These are phyloP conservation scores for Verticillium longisporum DNA, from an alignment of 2,329 filamentous ascomycete genomes.

Conservation along the genomic window DNA sequence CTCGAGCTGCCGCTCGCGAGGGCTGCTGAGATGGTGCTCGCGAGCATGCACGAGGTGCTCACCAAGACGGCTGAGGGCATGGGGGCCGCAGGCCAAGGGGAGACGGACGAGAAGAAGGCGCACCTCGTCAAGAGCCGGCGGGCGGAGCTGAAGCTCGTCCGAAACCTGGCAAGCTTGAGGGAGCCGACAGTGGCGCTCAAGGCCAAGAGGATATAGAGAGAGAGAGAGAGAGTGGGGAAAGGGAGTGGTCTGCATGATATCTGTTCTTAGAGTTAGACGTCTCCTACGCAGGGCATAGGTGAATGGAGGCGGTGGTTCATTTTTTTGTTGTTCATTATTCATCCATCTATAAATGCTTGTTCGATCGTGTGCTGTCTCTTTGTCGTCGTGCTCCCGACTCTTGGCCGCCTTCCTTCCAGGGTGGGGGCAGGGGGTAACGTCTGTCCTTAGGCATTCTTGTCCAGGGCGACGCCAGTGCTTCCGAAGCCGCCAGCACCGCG, in stretches of 20 bases:
- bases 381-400: not conserved
- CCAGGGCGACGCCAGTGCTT: constrained; percentile 59
- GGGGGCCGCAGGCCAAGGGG: constrained; percentile 23
- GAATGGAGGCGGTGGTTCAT: not conserved
- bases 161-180: constrained; percentile 63
- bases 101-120: constrained; percentile 46
- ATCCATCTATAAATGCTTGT: constrained; percentile 1
- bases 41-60: constrained; percentile 86
- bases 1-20: constrained; percentile 73
- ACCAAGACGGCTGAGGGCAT: constrained; percentile 61
- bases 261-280: not conserved
- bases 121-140: constrained; percentile 72
- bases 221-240: not conserved
- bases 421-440: no score
- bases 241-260: not conserved
- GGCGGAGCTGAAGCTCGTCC: constrained; percentile 79
- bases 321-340: constrained; percentile 2
- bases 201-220: constrained; percentile 41
- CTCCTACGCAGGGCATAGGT: constrained; percentile 4
- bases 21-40: constrained; percentile 80
- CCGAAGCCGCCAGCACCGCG: constrained; percentile 87
- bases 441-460: constrained; percentile 1
- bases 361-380: not conserved
- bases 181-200: constrained; percentile 59
- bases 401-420: not conserved